A percentile compares a stretch with the other conserved stretches of the same genome.
These are phyloP conservation scores for Blastobotrys americana DNA, from an alignment of 805 yeast genomes.

Conservation along the genomic window DNA sequence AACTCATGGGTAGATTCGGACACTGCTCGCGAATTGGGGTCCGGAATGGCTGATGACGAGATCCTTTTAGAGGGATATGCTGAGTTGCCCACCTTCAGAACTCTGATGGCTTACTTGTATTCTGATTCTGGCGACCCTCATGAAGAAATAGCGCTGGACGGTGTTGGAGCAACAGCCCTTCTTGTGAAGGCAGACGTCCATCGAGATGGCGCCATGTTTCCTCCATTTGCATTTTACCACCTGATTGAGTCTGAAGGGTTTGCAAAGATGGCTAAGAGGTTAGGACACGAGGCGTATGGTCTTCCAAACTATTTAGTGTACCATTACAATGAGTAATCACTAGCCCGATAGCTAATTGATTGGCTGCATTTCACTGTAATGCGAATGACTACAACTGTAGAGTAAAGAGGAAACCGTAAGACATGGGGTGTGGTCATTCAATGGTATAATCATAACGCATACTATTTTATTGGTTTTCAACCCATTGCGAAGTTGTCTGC, in stretches of 20 bases:
- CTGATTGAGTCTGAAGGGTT: slow-evolving; percentile 97
- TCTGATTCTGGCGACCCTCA: slow-evolving; percentile 53
- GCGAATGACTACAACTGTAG: too few species aligned
- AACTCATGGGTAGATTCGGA: slow-evolving; percentile 81
- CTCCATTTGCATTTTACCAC: slow-evolving; percentile 95
- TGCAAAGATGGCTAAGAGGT: slow-evolving; percentile 89
- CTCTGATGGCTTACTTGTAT: slow-evolving; percentile 86
- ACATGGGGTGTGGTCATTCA: too few species aligned
- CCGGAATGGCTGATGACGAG: slow-evolving; percentile 72
- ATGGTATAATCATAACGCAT: too few species aligned
- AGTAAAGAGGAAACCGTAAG: too few species aligned
- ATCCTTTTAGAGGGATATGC: slow-evolving; percentile 91
- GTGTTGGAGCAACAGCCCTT: slow-evolving; percentile 97
- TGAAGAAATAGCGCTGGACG: slow-evolving; percentile 80
- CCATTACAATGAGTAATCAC: slow-evolving; percentile 70
- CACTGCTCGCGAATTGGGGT: slow-evolving; percentile 70
- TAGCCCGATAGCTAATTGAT: too few species aligned
- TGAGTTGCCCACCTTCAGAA: slow-evolving; percentile 89
- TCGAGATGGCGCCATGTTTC: slow-evolving; percentile 99
- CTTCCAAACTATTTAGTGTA: slow-evolving; percentile 90
- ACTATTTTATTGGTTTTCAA: too few species aligned
- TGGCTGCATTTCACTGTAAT: too few species aligned
- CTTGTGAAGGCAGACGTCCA: slow-evolving; percentile 96
- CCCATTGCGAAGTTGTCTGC: too few species aligned
- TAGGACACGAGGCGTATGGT: slow-evolving; percentile 87